Base-by-base conservation (phyloP, 306 rosid genomes). In the Benincasa hispida region DNA sequence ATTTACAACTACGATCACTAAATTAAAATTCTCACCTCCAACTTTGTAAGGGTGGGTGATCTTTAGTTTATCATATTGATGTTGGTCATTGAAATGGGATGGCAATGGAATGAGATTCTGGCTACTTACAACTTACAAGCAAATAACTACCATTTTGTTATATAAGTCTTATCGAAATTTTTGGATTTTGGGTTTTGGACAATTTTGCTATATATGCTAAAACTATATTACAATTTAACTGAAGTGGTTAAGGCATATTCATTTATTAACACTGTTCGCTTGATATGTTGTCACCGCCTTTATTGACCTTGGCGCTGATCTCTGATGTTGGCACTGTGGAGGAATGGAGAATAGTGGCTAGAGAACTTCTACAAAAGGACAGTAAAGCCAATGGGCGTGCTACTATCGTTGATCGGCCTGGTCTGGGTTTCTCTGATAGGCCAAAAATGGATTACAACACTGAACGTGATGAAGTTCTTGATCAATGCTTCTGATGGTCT, bases 281-380 rank as follows among this genome's bases (percentile, higher is more conserved):
- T 12, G 35, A 62, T 62, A 30, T 10, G 55, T 21, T 34, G 28
- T 9, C 74, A 55, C 24, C 24, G 74, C 54, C 27, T 42, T 68
- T 68, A 8, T 68, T 39, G 74, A 68, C 74, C 54, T 68, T 68
- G 15, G 54, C 28, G 35, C 17, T 58, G 48, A 90, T 93, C 83
- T 93, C 97, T 76, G 98, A 93, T 82, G 98, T 93, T 30, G 91
- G 98, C 75, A 93, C 96, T 4, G 98, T 93, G 66, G 97, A 93
- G 87, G 98, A 93, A 79, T 93, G 98, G 98, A 89, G 98, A 79
- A 65, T 79, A 22, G 98, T 90, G 47, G 98, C 97, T 10, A 84
- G 86, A 78, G 87, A 86, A 72, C 81, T 93, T 59, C 92, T 86
- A 77, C 91, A 83, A 73, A 95, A 87, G 72, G 85, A 60, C 55